Conservation (phyloP, 306 rosid species). For the Abrus precatorius region DNA sequence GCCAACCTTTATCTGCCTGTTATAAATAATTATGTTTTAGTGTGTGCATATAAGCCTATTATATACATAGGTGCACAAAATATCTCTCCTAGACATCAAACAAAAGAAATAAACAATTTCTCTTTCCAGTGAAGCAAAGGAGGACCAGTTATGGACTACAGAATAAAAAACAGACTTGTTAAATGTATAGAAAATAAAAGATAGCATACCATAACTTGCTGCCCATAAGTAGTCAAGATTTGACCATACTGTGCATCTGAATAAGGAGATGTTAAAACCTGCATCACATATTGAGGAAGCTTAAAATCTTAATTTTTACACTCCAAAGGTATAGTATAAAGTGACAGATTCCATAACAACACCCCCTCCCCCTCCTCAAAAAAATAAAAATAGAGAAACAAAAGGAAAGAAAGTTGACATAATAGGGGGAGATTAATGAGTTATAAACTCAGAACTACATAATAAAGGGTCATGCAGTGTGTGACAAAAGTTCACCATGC, state of each 20-base stretch:
- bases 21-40: constrained; percentile 3
- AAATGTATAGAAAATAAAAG: constrained; percentile 20
- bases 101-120: constrained; percentile 3
- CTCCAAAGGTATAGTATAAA: not conserved
- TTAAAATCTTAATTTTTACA: constrained; percentile 40
- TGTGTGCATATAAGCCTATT: constrained; percentile 19
- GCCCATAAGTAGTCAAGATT: constrained; percentile 63
- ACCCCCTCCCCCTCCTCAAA: not conserved
- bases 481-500: constrained; percentile 13
- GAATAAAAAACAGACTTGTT: not conserved
- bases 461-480: constrained; percentile 26
- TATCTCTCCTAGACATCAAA: not conserved
- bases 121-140: not conserved
- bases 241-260: constrained; percentile 71
- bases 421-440: constrained; percentile 14
- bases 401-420: constrained; percentile 17
- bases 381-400: too few relatives aligned
- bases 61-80: not conserved
- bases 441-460: constrained; percentile 12
- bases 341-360: constrained; percentile 21
- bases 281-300: constrained; percentile 56
- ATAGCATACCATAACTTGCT: constrained; percentile 67
- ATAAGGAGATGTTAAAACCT: constrained; percentile 77
- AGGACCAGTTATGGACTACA: not conserved
- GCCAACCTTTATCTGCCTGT: not conserved